A percentile compares a stretch with the other conserved stretches of the same genome.
Evolutionary conservation across 208 protist species (phyloP).

Genomic region (Novymonas esmeraldas): DNA sequence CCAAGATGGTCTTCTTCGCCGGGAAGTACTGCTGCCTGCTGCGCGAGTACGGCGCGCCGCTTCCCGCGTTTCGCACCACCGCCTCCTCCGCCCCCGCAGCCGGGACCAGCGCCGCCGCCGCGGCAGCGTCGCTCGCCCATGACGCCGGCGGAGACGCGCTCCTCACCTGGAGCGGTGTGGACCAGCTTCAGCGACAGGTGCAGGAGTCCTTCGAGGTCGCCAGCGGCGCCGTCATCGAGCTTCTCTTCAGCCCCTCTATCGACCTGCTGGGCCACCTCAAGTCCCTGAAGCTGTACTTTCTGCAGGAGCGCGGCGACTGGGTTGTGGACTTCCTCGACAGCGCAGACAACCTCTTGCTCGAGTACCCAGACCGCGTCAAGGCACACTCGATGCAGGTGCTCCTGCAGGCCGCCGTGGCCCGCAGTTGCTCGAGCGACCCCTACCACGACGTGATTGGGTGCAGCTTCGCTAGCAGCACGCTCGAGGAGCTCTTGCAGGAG

Average conservation of each 20-base stretch:
- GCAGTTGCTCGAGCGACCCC: conserved; percentile 61
- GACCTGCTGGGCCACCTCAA: conserved; percentile 79
- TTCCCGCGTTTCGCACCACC: conserved; percentile 63
- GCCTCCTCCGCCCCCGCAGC: too few species aligned
- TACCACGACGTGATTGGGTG: conserved; percentile 83
- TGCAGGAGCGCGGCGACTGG: conserved; percentile 86
- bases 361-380: conserved; percentile 66
- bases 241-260: conserved; percentile 69
- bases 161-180: conserved; percentile 66
- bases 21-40: conserved; percentile 90
- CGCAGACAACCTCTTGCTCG: conserved; percentile 65
- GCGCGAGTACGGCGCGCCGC: conserved; percentile 64
- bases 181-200: conserved; percentile 69
- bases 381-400: conserved; percentile 81
- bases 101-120: background rate
- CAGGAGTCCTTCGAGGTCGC: conserved; percentile 82
- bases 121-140: background rate
- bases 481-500: conserved; percentile 48
- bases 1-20: conserved; percentile 86
- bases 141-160: conserved; percentile 24
- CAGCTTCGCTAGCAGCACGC: conserved; percentile 60
- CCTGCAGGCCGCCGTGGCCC: conserved; percentile 79
- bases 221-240: conserved; percentile 72
- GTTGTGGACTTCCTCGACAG: conserved; percentile 86
- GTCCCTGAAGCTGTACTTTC: conserved; percentile 81